Conservation (phyloP, 2,329 filamentous ascomycete genomes). For the Calonectria ilicicola region DNA sequence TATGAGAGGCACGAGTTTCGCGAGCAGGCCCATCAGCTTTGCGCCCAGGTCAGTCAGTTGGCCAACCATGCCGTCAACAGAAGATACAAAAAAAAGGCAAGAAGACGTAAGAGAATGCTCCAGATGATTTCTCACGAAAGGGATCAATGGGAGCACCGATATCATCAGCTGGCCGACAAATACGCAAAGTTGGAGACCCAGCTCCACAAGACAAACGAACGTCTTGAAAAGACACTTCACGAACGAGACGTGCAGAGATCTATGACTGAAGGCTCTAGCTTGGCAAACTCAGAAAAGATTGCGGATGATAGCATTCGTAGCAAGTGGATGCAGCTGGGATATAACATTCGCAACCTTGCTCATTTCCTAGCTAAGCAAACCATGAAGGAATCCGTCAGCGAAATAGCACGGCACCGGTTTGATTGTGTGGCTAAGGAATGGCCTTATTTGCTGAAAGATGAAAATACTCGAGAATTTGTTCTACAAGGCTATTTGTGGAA, state of each 20-base stretch:
- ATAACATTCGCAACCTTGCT: slow-evolving; percentile 30
- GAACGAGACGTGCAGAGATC: slow-evolving; percentile 14
- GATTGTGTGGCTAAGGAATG: not conserved
- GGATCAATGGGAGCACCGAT: not conserved
- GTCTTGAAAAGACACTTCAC: not conserved
- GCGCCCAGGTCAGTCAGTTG: not conserved
- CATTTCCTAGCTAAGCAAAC: not conserved
- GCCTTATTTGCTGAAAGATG: not conserved
- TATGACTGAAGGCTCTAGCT: fast-evolving
- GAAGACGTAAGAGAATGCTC: not conserved
- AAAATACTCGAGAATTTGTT: not conserved
- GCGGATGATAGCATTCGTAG: slow-evolving; percentile 21
- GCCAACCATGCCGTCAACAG: no score
- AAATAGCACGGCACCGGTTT: not conserved
- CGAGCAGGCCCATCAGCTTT: not conserved
- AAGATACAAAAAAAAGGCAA: not conserved
- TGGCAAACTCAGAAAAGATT: slow-evolving; percentile 24
- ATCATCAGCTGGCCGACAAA: not conserved
- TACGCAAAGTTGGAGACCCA: not conserved
- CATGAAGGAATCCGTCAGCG: fast-evolving
- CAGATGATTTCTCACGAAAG: not conserved
- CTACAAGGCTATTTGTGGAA: slow-evolving; percentile 21
- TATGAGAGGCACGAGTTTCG: not conserved
- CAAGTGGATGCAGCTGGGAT: slow-evolving; percentile 33
- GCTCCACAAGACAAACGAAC: not conserved